Percentiles rank a stretch among this genome's conserved stretches.
These are phyloP conservation scores for Parvularia atlantis DNA, from an alignment of 78 protist species.

Conservation along the genomic window DNA sequence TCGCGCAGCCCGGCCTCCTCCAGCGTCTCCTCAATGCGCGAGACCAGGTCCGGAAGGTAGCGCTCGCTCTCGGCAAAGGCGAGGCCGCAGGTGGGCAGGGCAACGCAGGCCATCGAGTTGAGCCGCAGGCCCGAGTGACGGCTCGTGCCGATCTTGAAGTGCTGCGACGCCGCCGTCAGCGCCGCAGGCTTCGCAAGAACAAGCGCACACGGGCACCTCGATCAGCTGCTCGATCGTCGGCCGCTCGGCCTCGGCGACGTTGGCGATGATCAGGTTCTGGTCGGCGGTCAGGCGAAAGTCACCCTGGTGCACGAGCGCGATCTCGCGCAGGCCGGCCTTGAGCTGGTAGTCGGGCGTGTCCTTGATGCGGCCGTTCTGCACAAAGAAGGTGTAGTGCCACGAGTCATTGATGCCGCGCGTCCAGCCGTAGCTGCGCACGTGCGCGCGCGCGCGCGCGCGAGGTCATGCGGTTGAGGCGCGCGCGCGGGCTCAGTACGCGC, in stretches of 20 bases:
- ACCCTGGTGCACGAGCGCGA: conserved; percentile 17
- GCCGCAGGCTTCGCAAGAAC: not conserved
- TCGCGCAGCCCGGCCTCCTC: conserved; percentile 27
- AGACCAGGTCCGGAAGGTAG: conserved; percentile 40
- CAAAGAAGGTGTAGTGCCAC: conserved; percentile 21
- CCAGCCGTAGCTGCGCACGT: conserved; percentile 48
- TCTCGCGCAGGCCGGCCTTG: conserved; percentile 44
- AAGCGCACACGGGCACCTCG: too few species aligned
- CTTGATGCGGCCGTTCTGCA: conserved; percentile 40
- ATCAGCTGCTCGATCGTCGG: conserved; percentile 20
- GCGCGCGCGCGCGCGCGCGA: not conserved
- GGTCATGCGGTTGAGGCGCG: not conserved
- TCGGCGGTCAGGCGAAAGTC: conserved; percentile 51
- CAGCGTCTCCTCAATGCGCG: conserved; percentile 7
- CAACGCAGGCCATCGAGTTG: conserved; percentile 66
- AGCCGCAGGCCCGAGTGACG: conserved; percentile 28
- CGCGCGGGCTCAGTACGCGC: not conserved
- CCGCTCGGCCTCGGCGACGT: conserved; percentile 5
- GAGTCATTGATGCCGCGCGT: conserved; percentile 38
- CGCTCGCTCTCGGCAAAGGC: conserved; percentile 70
- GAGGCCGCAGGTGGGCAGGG: conserved; percentile 65
- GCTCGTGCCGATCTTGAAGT: not conserved
- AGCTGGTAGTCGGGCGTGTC: conserved; percentile 26
- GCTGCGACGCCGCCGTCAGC: too few species aligned
- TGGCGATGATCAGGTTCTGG: conserved; percentile 42